A percentile compares a stretch with the other conserved stretches of the same genome.
These are phyloP conservation scores for Hibiscus tridactylites DNA, from an alignment of 345 rosid species.

Conservation along the genomic window DNA sequence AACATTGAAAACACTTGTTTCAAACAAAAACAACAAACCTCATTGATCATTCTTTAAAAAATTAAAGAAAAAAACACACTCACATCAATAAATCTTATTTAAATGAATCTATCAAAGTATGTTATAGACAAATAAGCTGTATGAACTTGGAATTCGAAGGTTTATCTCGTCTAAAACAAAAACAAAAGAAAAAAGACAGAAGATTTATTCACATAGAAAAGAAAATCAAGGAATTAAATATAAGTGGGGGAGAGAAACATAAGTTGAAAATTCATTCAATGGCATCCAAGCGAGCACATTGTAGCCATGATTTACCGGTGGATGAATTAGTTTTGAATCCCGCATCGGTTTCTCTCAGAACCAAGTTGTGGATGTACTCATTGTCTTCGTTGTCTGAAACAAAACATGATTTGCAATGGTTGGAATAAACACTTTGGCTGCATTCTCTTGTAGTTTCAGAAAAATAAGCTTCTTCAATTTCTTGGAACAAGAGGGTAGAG, in stretches of 20 bases:
- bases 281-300: conserved; percentile 49
- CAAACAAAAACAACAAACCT: neutral
- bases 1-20: too few relatives aligned
- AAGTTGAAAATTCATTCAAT: conserved; percentile 77
- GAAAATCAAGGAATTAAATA: neutral
- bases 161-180: conserved; percentile 43
- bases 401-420: conserved; percentile 8
- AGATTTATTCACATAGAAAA: neutral
- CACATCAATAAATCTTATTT: conserved; percentile 56
- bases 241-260: neutral
- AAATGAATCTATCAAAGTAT: conserved; percentile 64
- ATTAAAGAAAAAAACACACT: conserved; percentile 11
- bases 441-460: conserved; percentile 10
- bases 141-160: conserved; percentile 52
- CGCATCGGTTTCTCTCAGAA: conserved; percentile 27
- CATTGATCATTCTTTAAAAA: neutral
- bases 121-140: conserved; percentile 65
- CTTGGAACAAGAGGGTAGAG: conserved; percentile 51
- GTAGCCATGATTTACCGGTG: conserved; percentile 20
- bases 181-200: neutral
- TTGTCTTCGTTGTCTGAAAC: conserved; percentile 32
- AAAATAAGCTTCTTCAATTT: conserved; percentile 38
- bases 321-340: conserved; percentile 14
- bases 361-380: conserved; percentile 29
- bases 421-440: neutral